Conservation (phyloP, 176 grass and related monocot species). For the Eleusine coracana region DNA sequence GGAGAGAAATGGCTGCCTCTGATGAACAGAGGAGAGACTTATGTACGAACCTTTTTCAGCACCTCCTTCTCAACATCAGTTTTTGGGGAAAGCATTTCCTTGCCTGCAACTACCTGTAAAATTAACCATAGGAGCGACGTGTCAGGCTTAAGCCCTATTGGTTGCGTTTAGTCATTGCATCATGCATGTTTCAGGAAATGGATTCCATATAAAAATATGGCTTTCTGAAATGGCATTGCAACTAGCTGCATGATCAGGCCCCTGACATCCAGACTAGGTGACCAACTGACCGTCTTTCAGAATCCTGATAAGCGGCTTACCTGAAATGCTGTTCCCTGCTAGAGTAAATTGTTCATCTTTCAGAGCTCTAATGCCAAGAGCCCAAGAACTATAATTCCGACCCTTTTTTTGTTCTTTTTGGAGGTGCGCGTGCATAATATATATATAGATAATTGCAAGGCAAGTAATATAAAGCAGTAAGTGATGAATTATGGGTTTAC, state of each 20-base stretch:
- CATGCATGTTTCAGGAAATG: neutral
- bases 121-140: neutral
- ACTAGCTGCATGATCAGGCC: too few species aligned
- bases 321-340: neutral
- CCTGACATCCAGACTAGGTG: too few species aligned
- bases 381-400: neutral
- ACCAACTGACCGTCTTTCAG: too few species aligned
- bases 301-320: too few species aligned
- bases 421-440: neutral
- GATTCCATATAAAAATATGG: neutral
- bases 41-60: slow-evolving; percentile 67
- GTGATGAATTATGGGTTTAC: slow-evolving; percentile 21
- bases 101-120: slow-evolving; percentile 75
- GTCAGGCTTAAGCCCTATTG: neutral
- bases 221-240: too few species aligned
- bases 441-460: neutral
- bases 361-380: neutral
- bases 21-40: neutral
- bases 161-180: neutral
- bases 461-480: neutral
- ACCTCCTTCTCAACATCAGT: slow-evolving; percentile 73
- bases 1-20: neutral
- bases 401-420: neutral
- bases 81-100: slow-evolving; percentile 69
- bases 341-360: neutral